Conservation (phyloP, 441 rosid species). For the Pelargonium australe region DNA sequence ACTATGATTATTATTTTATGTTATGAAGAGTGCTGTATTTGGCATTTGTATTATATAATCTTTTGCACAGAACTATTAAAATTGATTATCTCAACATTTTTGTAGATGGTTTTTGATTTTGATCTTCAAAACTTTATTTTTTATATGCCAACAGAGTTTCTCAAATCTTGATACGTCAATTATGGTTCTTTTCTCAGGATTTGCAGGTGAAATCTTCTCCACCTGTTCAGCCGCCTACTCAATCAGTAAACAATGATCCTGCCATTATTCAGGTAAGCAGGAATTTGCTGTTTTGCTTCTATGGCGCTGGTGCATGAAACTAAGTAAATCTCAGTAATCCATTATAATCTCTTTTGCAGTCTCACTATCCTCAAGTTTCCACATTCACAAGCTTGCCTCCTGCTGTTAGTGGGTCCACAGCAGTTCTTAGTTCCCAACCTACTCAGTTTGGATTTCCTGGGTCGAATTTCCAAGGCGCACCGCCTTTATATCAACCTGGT, state of each 20-base stretch:
- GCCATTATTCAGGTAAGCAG: slow-evolving; percentile 80
- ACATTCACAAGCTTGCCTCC: slow-evolving; percentile 54
- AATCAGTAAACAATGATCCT: slow-evolving; percentile 72
- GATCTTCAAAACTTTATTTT: not conserved
- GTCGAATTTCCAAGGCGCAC: slow-evolving; percentile 56
- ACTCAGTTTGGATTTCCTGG: slow-evolving; percentile 57
- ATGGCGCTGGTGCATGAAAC: not conserved
- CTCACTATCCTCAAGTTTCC: slow-evolving; percentile 68
- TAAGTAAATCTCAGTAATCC: slow-evolving; percentile 14
- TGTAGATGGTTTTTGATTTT: not conserved
- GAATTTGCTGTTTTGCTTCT: not conserved
- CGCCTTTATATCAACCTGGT: slow-evolving; percentile 85
- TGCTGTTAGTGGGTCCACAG: slow-evolving; percentile 40
- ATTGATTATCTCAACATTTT: not conserved
- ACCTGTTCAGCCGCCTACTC: slow-evolving; percentile 54
- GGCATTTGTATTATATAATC: not conserved
- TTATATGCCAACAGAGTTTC: not conserved
- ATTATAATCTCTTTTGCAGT: slow-evolving; percentile 42
- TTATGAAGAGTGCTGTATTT: not conserved
- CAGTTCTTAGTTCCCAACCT: slow-evolving; percentile 49
- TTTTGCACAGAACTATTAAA: not conserved
- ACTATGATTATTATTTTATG: not conserved
- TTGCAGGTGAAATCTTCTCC: slow-evolving; percentile 93
- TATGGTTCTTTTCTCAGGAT: slow-evolving; percentile 44
- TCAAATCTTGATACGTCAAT: not conserved